Evolutionary conservation across 805 yeast genomes (phyloP).

Genomic region (Metschnikowia gruessii): DNA sequence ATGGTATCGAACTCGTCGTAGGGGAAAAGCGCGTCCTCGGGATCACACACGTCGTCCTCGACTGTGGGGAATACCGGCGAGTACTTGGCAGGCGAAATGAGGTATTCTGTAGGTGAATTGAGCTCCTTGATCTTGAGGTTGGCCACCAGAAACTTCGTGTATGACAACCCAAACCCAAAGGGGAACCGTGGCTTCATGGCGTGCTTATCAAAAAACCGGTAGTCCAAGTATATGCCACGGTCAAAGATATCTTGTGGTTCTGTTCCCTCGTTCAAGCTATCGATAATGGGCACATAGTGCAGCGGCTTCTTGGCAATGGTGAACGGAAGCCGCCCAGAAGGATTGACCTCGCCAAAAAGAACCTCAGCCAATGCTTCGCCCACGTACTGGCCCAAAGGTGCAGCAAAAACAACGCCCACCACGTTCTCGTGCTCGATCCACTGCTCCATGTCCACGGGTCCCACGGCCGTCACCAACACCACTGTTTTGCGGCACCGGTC

Average conservation of each 20-base stretch:
- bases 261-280: constrained; percentile 26
- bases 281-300: constrained; percentile 47
- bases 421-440: constrained; percentile 58
- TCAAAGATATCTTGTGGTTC: constrained; percentile 46
- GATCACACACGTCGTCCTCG: constrained; percentile 50
- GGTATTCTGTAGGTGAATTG: constrained; percentile 42
- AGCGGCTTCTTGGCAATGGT: constrained; percentile 54
- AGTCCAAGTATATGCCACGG: constrained; percentile 51
- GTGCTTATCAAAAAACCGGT: constrained; percentile 55
- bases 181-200: constrained; percentile 56
- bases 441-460: constrained; percentile 56
- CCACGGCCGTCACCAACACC: constrained; percentile 58
- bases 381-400: constrained; percentile 56
- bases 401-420: constrained; percentile 53
- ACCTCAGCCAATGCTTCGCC: constrained; percentile 59
- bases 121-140: constrained; percentile 42
- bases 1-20: constrained; percentile 50
- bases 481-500: constrained; percentile 51
- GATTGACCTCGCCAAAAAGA: constrained; percentile 58
- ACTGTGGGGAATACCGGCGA: constrained; percentile 40
- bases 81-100: constrained; percentile 47
- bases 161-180: constrained; percentile 62
- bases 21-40: constrained; percentile 54
- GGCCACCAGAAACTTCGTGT: constrained; percentile 40
- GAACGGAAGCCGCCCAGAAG: constrained; percentile 63